Conservation (phyloP, 768 basidiomycete genomes). For the Tricholoma matsutake region DNA sequence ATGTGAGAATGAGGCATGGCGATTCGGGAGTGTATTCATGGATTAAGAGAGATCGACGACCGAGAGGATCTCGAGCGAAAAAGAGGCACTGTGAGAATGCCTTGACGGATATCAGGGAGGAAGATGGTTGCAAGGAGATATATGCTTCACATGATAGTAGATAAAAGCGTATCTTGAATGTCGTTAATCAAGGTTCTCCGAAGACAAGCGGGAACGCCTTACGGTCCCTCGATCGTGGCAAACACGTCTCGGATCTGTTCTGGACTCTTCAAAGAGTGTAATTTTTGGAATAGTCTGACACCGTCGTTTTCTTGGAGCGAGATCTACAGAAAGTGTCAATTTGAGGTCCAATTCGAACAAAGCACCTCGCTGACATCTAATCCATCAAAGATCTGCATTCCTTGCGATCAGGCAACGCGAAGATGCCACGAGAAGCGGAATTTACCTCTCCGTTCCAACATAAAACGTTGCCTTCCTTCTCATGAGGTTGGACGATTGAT, state of each 20-base stretch:
- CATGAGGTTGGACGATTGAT: slow-evolving; percentile 68
- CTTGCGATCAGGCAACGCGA: not conserved
- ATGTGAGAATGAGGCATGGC: slow-evolving; percentile 62
- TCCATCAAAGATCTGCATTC: slow-evolving; percentile 66
- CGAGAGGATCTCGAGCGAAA: slow-evolving; percentile 81
- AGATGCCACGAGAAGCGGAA: slow-evolving; percentile 8
- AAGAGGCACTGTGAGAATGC: slow-evolving; percentile 46
- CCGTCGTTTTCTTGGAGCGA: slow-evolving; percentile 69
- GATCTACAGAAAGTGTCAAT: slow-evolving; percentile 40
- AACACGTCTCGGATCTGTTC: slow-evolving; percentile 52
- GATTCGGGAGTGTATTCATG: slow-evolving; percentile 48
- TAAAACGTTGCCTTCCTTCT: slow-evolving; percentile 51
- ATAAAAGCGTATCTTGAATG: slow-evolving; percentile 72
- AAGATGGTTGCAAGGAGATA: not conserved
- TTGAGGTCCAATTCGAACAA: not conserved
- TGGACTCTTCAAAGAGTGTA: slow-evolving; percentile 27
- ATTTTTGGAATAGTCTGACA: slow-evolving; percentile 40
- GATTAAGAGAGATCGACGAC: slow-evolving; percentile 79
- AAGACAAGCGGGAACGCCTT: slow-evolving; percentile 29
- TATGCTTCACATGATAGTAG: slow-evolving; percentile 62
- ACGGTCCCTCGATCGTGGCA: slow-evolving; percentile 78
- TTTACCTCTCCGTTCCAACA: slow-evolving; percentile 87
- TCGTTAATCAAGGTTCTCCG: not conserved
- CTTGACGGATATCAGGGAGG: slow-evolving; percentile 29
- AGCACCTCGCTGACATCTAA: slow-evolving; percentile 48